phyloP scores from a whole-genome alignment of 1,139 yeast genomes.

The Yamadazyma conglobata region DNA sequence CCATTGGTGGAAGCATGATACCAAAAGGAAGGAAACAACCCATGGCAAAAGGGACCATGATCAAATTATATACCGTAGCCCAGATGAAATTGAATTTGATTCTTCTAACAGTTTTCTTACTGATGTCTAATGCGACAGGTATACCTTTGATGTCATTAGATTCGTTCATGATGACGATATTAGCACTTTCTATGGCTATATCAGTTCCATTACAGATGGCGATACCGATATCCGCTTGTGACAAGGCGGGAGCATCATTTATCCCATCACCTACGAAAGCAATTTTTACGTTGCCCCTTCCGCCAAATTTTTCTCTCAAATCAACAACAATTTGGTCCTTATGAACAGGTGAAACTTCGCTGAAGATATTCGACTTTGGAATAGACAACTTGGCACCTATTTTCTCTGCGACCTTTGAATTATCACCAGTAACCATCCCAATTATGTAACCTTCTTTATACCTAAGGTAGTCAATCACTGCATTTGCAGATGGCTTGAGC shows the following conservation, averaged over 20 bases:
- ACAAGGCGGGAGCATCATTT: constrained; percentile 94
- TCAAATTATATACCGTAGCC: constrained; percentile 79
- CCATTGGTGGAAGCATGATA: constrained; percentile 76
- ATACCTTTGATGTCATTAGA: constrained; percentile 58
- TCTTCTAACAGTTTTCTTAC: constrained; percentile 65
- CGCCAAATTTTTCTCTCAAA: constrained; percentile 47
- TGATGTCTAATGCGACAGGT: constrained; percentile 68
- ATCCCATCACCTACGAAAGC: constrained; percentile 97
- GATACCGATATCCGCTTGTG: constrained; percentile 83
- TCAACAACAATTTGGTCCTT: constrained; percentile 66
- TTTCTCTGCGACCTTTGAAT: constrained; percentile 54
- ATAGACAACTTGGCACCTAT: constrained; percentile 72
- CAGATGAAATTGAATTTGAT: constrained; percentile 80
- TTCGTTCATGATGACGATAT: constrained; percentile 60
- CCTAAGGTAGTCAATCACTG: constrained; percentile 56
- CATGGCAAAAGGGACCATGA: constrained; percentile 97
- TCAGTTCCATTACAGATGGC: constrained; percentile 93
- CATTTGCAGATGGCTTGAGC: constrained; percentile 63
- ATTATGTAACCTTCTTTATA: constrained; percentile 52
- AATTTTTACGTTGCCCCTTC: constrained; percentile 36
- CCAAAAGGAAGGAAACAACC: constrained; percentile 81
- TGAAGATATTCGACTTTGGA: constrained; percentile 59
- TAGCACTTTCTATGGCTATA: constrained; percentile 95
- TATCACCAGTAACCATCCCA: constrained; percentile 95
- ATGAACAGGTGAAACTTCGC: constrained; percentile 74